Base-by-base conservation (phyloP, 2,329 filamentous ascomycete species). In the Curvularia eragrostidis region DNA sequence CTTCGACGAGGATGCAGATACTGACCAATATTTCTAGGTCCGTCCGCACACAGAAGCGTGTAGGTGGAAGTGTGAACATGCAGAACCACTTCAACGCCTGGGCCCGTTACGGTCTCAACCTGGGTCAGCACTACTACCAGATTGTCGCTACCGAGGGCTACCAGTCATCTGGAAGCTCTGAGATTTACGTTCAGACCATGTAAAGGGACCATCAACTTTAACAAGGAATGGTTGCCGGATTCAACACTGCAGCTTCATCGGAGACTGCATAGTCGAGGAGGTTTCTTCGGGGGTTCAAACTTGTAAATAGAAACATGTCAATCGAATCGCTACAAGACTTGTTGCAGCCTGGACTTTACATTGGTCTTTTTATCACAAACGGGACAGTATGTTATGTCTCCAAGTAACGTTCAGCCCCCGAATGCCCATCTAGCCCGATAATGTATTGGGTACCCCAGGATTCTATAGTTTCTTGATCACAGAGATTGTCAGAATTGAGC, bases 81-180 rank as follows among this genome's bases (percentile, higher is more conserved):
- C 58, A 54, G 8, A 67, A 61, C 9, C 70, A 74, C 47, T 74
- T 74, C 54, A 63, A 70, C 54, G 68, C 61, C 13, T 74, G 72
- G 72, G 53, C 58, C 5, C 61, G 56, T 3, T 49, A 61, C 26
- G 70, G 70, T 13, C 58, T 70, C 61, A 60, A 55, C 53, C 70
- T 39, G 61, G 70, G 9, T 34, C 54, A 48, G 13, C 57, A 53
- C 21, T 56, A 59, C 44, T 59, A 59, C 53, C 57, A 59, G 54
- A 83, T 85, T 54, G 74, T 84, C 28, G 83, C 83, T 18, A 81
- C 80, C 2, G 83, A 85, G 73, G 83, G 81, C 3, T 84, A 83
- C 73, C 73, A 76, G 62, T 82, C 80, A 70, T 76, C 73, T 58
- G 82, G 83, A 1, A 57, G 44, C 52, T 54, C 56, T 15, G 52